These are phyloP conservation scores for Alternaria consortialis DNA, from an alignment of 2,329 filamentous ascomycete genomes.

Conservation along the genomic window DNA sequence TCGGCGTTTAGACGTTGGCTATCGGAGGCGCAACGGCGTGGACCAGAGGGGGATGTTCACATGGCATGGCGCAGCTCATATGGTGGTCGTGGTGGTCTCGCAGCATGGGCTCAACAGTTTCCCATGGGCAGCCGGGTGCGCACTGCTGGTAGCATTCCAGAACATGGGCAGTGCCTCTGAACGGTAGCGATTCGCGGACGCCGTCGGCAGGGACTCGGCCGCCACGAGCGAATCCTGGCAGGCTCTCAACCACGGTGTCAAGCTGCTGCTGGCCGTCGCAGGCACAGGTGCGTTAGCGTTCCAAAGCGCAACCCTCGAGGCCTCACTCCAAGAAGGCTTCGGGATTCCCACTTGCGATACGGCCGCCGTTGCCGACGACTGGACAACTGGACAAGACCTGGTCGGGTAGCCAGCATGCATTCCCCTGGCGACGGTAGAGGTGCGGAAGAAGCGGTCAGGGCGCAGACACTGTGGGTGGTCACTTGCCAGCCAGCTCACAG, in stretches of 20 bases:
- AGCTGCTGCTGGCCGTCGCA: conserved; percentile 20
- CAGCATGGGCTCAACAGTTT: conserved; percentile 4
- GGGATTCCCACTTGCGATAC: conserved; percentile 20
- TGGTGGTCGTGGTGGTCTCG: background rate
- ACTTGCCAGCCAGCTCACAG: conserved; percentile 31
- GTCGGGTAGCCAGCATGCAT: conserved; percentile 22
- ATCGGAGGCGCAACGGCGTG: conserved; percentile 4
- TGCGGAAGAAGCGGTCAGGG: conserved; percentile 39
- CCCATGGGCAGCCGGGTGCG: background rate
- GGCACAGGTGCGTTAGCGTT: conserved; percentile 20
- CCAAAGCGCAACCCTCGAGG: conserved; percentile 10
- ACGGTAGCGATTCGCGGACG: conserved; percentile 32
- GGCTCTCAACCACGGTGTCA: conserved; percentile 16
- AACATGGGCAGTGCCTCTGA: conserved; percentile 18
- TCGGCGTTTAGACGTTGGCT: conserved; percentile 12
- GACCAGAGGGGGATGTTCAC: background rate
- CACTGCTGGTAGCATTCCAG: conserved; percentile 29
- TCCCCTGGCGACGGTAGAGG: conserved; percentile 34
- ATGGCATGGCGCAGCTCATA: background rate
- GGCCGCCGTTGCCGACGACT: conserved; percentile 33
- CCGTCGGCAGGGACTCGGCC: conserved; percentile 26
- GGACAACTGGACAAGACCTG: background rate
- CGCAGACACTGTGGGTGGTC: conserved; percentile 27
- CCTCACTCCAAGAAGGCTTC: background rate
- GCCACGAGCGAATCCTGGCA: conserved; percentile 21